These are phyloP conservation scores for Exophiala dermatitidis DNA, from an alignment of 2,329 filamentous ascomycete species.

Conservation along the genomic window DNA sequence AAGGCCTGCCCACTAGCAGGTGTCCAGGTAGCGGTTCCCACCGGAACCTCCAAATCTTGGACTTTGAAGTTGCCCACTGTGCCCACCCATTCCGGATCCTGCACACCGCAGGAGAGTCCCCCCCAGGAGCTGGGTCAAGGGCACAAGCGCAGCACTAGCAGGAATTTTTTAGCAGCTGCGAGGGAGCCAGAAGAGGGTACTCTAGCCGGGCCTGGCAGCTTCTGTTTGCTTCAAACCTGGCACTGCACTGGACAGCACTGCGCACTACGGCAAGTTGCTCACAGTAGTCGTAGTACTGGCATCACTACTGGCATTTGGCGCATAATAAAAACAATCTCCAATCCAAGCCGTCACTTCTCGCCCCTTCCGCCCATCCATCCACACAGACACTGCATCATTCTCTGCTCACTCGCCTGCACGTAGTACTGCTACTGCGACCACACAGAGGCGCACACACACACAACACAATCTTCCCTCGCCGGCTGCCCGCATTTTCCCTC, in stretches of 20 bases:
- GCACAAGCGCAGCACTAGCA: too few relatives aligned
- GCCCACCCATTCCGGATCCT: not conserved
- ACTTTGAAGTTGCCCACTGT: not conserved
- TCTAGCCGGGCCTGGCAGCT: slow-evolving; percentile 1
- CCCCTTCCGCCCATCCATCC: not conserved
- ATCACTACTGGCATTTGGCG: too few relatives aligned
- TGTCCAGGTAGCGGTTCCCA: not conserved
- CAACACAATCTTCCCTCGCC: too few relatives aligned
- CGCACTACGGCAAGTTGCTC: too few relatives aligned
- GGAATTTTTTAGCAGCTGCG: not conserved
- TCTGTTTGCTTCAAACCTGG: slow-evolving; percentile 2
- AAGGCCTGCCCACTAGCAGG: not conserved
- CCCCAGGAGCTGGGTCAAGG: too few relatives aligned
- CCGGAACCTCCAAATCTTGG: not conserved
- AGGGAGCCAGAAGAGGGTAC: not conserved
- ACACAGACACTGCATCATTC: too few relatives aligned
- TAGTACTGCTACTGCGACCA: too few relatives aligned
- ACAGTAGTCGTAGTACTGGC: too few relatives aligned
- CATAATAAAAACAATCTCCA: not conserved
- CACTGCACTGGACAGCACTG: too few relatives aligned
- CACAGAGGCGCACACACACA: too few relatives aligned
- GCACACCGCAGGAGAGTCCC: not conserved
- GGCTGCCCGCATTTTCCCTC: not conserved
- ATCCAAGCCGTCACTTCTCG: not conserved
- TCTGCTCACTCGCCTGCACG: too few relatives aligned